phyloP scores from a whole-genome alignment of 352 stramenopile genomes.

The Phytopythium sindhum region DNA sequence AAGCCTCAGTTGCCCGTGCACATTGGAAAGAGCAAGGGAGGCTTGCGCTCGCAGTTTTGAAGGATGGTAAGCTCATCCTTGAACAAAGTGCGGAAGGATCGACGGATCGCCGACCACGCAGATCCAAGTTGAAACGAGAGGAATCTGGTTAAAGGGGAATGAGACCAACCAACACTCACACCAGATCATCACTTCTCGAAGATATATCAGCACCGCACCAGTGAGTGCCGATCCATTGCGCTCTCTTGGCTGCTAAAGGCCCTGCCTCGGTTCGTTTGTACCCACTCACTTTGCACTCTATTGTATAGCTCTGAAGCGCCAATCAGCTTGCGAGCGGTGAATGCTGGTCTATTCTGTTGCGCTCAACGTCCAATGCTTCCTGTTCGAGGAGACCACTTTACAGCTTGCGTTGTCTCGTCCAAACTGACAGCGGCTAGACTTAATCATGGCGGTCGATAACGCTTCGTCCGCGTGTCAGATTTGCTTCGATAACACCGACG shows the following conservation, averaged over 20 bases:
- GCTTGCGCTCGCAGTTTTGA: slow-evolving; percentile 73
- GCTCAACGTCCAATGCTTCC: neutral
- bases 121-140: neutral
- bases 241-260: neutral
- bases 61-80: neutral
- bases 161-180: neutral
- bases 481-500: slow-evolving; percentile 23
- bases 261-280: neutral
- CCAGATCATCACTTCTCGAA: neutral
- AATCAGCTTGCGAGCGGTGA: neutral
- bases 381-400: neutral
- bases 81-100: neutral
- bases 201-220: neutral
- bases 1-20: slow-evolving; percentile 65
- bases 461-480: slow-evolving; percentile 26
- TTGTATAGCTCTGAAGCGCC: neutral
- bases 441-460: neutral
- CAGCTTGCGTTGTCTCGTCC: neutral
- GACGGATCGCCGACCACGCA: neutral
- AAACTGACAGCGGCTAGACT: neutral
- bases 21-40: slow-evolving; percentile 82
- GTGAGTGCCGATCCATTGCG: neutral
- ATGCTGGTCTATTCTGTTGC: neutral
- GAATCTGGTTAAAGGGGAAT: neutral
- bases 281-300: no score